phyloP scores from a whole-genome alignment of 192 early-diverging fungal species.

The Mortierella claussenii region DNA sequence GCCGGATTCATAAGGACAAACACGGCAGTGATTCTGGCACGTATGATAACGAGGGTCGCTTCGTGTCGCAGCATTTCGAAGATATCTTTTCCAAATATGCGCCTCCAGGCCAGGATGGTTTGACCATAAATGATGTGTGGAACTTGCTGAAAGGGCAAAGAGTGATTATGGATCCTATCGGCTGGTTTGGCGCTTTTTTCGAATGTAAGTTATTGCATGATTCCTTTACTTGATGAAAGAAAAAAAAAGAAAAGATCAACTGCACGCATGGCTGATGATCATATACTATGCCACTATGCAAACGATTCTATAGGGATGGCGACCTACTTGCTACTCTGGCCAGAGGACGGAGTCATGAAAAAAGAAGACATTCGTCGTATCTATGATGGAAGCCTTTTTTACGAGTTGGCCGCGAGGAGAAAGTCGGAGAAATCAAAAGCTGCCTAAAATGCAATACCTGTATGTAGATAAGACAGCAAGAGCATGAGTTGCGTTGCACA shows the following conservation, averaged over 20 bases:
- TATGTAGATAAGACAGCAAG: neutral
- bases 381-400: constrained; percentile 17
- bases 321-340: constrained; percentile 16
- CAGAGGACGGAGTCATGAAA: constrained; percentile 15
- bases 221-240: no score
- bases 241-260: no score
- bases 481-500: no score
- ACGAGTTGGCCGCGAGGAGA: neutral
- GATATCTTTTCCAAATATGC: constrained; percentile 60
- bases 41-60: constrained; percentile 61
- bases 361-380: constrained; percentile 21
- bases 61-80: constrained; percentile 65
- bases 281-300: neutral
- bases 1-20: constrained; percentile 60
- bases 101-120: constrained; percentile 37
- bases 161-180: constrained; percentile 51
- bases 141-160: constrained; percentile 27
- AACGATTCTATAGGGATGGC: constrained; percentile 3
- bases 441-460: no score
- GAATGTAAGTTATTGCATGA: constrained; percentile 12
- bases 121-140: constrained; percentile 31
- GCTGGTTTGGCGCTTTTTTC: constrained; percentile 33
- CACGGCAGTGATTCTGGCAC: constrained; percentile 63
- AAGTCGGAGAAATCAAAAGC: constrained; percentile 7
- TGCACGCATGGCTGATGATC: no score